Evolutionary conservation across 2,329 filamentous ascomycete genomes (phyloP).

Genomic region (Cladosporium halotolerans): DNA sequence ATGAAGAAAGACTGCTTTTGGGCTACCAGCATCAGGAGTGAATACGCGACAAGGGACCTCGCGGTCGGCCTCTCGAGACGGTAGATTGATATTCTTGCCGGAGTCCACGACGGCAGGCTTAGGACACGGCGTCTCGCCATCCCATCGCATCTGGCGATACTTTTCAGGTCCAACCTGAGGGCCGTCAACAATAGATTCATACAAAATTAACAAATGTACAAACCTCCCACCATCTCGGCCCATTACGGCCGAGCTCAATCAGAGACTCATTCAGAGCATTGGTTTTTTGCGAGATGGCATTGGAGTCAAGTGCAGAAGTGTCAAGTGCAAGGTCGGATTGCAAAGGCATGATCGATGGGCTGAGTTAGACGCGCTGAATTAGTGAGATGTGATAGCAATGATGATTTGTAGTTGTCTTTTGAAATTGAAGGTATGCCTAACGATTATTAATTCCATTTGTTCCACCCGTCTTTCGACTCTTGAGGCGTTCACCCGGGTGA

Average conservation of each 20-base stretch:
- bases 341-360: conserved; percentile 26
- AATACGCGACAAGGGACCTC: conserved; percentile 49
- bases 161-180: conserved; percentile 42
- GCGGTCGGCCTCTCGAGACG: conserved; percentile 47
- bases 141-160: conserved; percentile 49
- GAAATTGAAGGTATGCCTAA: no score
- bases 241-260: conserved; percentile 37
- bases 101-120: conserved; percentile 40
- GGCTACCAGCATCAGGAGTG: conserved; percentile 39
- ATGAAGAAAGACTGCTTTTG: conserved; percentile 44
- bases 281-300: conserved; percentile 36
- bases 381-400: no score
- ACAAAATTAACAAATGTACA: background rate
- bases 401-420: no score
- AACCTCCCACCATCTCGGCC: conserved; percentile 46
- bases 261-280: conserved; percentile 40
- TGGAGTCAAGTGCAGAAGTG: conserved; percentile 39
- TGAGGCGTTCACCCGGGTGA: no score
- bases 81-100: conserved; percentile 44
- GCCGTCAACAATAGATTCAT: no score
- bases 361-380: no score
- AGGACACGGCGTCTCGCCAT: conserved; percentile 48
- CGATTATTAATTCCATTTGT: no score
- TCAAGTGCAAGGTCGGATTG: conserved; percentile 37
- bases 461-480: no score